Percentiles rank a stretch among this genome's conserved stretches.
These are phyloP conservation scores for Acacia confusa DNA, from an alignment of 306 rosid genomes.

Conservation along the genomic window DNA sequence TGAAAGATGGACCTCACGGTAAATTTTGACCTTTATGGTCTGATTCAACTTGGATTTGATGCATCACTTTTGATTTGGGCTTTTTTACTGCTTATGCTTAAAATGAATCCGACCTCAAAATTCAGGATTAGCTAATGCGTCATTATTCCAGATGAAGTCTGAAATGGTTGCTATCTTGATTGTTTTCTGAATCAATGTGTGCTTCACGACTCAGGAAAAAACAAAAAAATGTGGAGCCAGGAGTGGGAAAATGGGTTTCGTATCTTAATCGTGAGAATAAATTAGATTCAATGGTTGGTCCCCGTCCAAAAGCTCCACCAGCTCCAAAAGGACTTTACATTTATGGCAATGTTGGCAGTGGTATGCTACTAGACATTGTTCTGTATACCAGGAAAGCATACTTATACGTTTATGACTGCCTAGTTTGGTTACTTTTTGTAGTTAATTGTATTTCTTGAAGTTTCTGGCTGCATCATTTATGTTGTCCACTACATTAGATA, in stretches of 20 bases:
- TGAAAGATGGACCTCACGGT: conserved; percentile 65
- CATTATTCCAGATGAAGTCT: background rate
- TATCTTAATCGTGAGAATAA: conserved; percentile 91
- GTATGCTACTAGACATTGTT: conserved; percentile 44
- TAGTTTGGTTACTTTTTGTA: conserved; percentile 27
- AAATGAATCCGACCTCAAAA: conserved; percentile 6
- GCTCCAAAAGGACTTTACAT: conserved; percentile 92
- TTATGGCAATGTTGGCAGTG: conserved; percentile 96
- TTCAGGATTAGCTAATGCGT: background rate
- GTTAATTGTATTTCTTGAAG: conserved; percentile 12
- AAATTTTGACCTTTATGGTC: conserved; percentile 28
- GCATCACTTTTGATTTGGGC: background rate
- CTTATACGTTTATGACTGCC: background rate
- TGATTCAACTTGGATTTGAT: conserved; percentile 3
- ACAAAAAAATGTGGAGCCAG: conserved; percentile 64
- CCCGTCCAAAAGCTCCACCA: conserved; percentile 76
- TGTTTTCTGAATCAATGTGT: conserved; percentile 9
- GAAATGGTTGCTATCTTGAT: background rate
- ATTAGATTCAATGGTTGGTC: conserved; percentile 77
- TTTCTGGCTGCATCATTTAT: conserved; percentile 25
- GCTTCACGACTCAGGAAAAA: conserved; percentile 57
- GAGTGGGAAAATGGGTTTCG: conserved; percentile 97
- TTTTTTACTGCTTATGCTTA: background rate
- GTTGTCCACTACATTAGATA: background rate
- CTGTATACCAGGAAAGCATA: conserved; percentile 23